phyloP scores from a whole-genome alignment of 805 yeast species.

The Teunomyces lycoperdinae region DNA sequence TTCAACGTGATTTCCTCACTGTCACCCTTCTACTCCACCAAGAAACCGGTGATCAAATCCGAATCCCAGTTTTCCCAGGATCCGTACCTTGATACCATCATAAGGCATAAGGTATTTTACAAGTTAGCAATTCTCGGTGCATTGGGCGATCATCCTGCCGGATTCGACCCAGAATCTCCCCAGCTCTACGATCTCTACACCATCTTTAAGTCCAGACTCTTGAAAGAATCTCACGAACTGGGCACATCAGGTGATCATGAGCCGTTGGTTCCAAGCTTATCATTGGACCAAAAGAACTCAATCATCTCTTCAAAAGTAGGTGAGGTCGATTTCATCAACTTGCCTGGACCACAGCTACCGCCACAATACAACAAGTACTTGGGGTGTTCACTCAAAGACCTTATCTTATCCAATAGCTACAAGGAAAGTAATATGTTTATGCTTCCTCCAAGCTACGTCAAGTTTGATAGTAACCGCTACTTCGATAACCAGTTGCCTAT shows the following conservation, averaged over 20 bases:
- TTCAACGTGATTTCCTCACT: constrained; percentile 24
- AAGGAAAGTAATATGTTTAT: constrained; percentile 21
- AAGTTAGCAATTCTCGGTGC: constrained; percentile 36
- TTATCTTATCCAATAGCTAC: constrained; percentile 18
- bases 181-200: constrained; percentile 30
- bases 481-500: constrained; percentile 35
- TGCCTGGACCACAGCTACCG: constrained; percentile 11
- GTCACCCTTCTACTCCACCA: constrained; percentile 23
- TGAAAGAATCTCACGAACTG: constrained; percentile 9
- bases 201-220: constrained; percentile 29
- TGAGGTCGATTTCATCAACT: constrained; percentile 7
- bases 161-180: constrained; percentile 16
- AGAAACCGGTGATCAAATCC: constrained; percentile 6
- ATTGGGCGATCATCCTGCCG: constrained; percentile 30
- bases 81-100: constrained; percentile 27
- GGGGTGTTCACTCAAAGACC: constrained; percentile 20
- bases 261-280: background rate
- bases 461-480: constrained; percentile 17
- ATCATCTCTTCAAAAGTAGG: constrained; percentile 9
- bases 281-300: constrained; percentile 3
- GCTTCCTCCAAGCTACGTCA: constrained; percentile 26
- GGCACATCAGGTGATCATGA: background rate
- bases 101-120: constrained; percentile 30
- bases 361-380: constrained; percentile 19
- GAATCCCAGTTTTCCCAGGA: constrained; percentile 27